phyloP scores from a whole-genome alignment of 306 rosid genomes.

The Lablab purpureus region DNA sequence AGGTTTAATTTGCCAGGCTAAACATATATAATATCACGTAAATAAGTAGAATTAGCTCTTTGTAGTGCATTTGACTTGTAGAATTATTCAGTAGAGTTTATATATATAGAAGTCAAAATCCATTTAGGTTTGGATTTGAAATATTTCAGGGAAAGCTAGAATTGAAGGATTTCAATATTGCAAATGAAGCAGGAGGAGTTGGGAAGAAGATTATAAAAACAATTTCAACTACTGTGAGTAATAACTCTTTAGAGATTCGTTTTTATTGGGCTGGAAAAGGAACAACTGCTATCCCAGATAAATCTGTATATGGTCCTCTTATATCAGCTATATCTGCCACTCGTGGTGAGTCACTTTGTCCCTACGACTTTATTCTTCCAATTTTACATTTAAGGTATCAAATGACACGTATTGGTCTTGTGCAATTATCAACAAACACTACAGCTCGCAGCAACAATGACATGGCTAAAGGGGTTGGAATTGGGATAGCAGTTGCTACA shows the following conservation, averaged over 20 bases:
- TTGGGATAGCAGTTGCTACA: conserved; percentile 48
- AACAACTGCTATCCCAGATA: conserved; percentile 55
- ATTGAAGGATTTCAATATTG: conserved; percentile 65
- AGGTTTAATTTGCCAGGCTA: not conserved
- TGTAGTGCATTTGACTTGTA: not conserved
- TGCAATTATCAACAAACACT: not conserved
- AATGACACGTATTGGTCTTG: not conserved
- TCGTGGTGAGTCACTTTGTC: conserved; percentile 40
- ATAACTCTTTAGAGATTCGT: conserved; percentile 54
- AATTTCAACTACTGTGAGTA: conserved; percentile 22
- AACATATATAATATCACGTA: not conserved
- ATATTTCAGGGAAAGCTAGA: conserved; percentile 49
- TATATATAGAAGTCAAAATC: not conserved
- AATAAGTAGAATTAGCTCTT: not conserved
- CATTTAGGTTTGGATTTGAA: conserved; percentile 7
- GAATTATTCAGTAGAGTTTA: not conserved
- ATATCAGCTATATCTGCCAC: conserved; percentile 65
- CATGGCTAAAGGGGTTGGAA: conserved; percentile 36
- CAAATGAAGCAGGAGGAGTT: conserved; percentile 50
- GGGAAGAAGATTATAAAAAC: not conserved
- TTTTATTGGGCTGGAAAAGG: conserved; percentile 79
- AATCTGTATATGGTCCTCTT: conserved; percentile 72
- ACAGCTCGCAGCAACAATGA: not conserved
- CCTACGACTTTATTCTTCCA: not conserved
- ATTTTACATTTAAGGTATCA: not conserved